Evolutionary conservation across 1,284 basidiomycete genomes (phyloP), one percentile per base, ranked within the genome.

Genomic region (Apiotrichum porosum): DNA sequence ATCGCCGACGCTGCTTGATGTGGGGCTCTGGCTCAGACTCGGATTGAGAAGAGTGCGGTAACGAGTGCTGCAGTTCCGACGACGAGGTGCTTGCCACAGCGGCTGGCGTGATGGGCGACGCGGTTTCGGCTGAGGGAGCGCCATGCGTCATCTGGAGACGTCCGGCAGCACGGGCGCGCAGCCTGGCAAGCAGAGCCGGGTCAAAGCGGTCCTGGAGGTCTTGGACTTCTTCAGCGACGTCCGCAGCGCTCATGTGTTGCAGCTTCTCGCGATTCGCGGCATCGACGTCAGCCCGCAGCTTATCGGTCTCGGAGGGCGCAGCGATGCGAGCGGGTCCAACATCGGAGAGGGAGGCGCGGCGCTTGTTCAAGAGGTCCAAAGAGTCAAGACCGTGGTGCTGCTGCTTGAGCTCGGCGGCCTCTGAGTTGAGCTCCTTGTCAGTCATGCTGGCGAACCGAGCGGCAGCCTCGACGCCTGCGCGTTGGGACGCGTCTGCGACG

Each of bases 171-270:
- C 80, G 78, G 36, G 75, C 79, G 54, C 75, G 76, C 56, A 91
- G 58, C 3, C 83, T 73, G 33, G 83, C 82, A 9, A 78, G 77
- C 23, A 87, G 74, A 24, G 77, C 78, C 1, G 77, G 62, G 0
- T 86, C 86, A 69, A 89, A 84, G 37, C 78, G 76, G 52, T 83
- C 80, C 32, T 85, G 57, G 32, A 88, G 80, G 56, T 85, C 81
- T 46, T 73, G 69, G 47, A 78, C 75, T 62, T 84, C 83, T 44
- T 77, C 68, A 46, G 80, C 77, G 15, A 79, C 74, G 58, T 86
- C 80, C 26, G 79, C 77, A 9, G 77, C 74, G 6, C 76, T 75
- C 84, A 87, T 86, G 2, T 60, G 63, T 9, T 74, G 75, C 6
- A 86, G 76, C 15, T 75, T 70, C 19, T 68, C 65, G 47, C 78